phyloP scores from a whole-genome alignment of 495 filamentous ascomycete genomes.

The Xylaria sp. region DNA sequence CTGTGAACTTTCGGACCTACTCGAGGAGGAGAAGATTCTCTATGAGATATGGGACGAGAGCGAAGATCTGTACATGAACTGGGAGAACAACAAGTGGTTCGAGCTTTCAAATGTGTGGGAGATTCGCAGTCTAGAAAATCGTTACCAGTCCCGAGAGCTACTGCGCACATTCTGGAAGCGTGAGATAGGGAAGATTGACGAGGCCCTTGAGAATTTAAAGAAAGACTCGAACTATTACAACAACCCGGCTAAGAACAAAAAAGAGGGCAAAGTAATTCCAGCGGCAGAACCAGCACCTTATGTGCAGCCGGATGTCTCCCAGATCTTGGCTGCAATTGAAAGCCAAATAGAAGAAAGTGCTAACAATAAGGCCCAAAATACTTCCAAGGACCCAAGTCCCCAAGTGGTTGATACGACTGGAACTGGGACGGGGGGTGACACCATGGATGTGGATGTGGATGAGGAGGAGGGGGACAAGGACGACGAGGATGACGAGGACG shows the following conservation, averaged over 20 bases:
- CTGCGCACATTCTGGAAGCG: neutral
- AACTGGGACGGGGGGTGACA: neutral
- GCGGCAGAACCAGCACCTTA: neutral
- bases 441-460: neutral
- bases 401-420: neutral
- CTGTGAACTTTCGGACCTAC: neutral
- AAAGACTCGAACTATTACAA: neutral
- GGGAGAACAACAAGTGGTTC: slow-evolving; percentile 30
- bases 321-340: neutral
- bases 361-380: neutral
- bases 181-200: neutral
- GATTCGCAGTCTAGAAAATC: neutral
- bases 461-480: neutral
- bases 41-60: slow-evolving; percentile 16
- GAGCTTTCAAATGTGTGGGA: neutral
- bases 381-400: neutral
- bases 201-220: neutral
- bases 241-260: neutral
- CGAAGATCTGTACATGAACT: slow-evolving; percentile 32
- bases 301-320: neutral
- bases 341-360: neutral
- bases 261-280: slow-evolving; percentile 2
- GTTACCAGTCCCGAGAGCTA: neutral
- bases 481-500: too few relatives aligned
- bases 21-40: slow-evolving; percentile 17